phyloP scores from a whole-genome alignment of 164 flowering plant species.

The Stephania japonica region DNA sequence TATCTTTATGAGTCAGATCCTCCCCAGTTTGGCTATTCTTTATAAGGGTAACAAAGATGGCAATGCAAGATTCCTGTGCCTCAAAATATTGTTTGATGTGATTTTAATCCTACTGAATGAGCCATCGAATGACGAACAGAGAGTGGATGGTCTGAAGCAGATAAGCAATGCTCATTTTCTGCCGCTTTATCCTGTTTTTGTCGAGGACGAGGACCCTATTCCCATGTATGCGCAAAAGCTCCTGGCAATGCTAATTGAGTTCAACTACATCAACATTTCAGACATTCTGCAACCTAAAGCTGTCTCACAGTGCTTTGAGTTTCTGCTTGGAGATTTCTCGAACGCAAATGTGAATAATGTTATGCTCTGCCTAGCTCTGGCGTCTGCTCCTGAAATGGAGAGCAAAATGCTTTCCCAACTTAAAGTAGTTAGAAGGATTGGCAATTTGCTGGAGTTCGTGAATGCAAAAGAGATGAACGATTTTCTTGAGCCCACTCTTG shows the following conservation, averaged over 20 bases:
- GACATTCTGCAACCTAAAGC: constrained; percentile 68
- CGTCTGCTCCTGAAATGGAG: constrained; percentile 88
- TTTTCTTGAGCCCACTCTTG: constrained; percentile 85
- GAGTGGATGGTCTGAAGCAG: constrained; percentile 46
- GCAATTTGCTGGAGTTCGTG: constrained; percentile 82
- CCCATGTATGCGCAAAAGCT: constrained; percentile 97
- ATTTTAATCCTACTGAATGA: constrained; percentile 68
- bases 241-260: constrained; percentile 87
- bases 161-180: constrained; percentile 66
- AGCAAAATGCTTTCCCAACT: constrained; percentile 68
- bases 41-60: constrained; percentile 96
- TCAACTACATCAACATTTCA: constrained; percentile 55
- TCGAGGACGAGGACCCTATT: constrained; percentile 93
- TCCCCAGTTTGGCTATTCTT: constrained; percentile 67
- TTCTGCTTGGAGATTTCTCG: constrained; percentile 80
- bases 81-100: constrained; percentile 77
- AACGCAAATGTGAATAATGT: constrained; percentile 77
- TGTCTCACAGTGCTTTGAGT: constrained; percentile 85
- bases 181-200: constrained; percentile 76
- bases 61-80: constrained; percentile 86
- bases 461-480: constrained; percentile 82
- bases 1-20: constrained; percentile 49
- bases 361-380: constrained; percentile 75
- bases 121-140: constrained; percentile 36
- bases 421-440: constrained; percentile 78